Evolutionary conservation across 768 basidiomycete species (phyloP).

Genomic region (Mycena vitilis): DNA sequence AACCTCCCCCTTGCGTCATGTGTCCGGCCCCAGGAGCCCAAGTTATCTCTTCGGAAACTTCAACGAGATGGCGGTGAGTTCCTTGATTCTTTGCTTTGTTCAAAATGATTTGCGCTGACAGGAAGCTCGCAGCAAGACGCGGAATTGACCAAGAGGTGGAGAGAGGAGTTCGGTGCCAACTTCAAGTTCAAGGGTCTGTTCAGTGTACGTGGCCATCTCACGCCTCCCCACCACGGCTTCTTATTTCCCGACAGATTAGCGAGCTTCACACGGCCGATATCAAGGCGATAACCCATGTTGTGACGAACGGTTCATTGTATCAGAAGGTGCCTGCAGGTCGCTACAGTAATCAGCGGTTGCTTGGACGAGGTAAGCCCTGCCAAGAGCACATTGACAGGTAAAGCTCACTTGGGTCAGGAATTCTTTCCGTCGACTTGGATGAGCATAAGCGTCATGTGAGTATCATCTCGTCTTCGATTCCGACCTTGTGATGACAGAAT

Average conservation of each 20-base stretch:
- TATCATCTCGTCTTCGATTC: no score
- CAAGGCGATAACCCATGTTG: neutral
- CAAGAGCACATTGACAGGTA: no score
- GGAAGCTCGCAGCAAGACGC: neutral
- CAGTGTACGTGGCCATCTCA: neutral
- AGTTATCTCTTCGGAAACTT: neutral
- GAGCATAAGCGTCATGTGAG: neutral
- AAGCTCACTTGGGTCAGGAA: no score
- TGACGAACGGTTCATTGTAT: neutral
- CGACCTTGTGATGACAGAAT: no score
- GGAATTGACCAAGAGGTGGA: neutral
- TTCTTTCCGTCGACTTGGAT: neutral
- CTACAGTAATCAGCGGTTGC: no score
- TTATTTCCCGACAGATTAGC: neutral
- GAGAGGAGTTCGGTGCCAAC: constrained; percentile 5
- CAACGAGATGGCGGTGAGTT: constrained; percentile 35
- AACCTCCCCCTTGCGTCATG: constrained; percentile 12
- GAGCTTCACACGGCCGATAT: neutral
- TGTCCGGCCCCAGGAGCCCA: constrained; percentile 5
- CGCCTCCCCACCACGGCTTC: no score
- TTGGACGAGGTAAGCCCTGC: no score
- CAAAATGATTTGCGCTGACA: no score
- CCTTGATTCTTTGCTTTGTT: no score
- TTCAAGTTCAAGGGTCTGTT: constrained; percentile 15
- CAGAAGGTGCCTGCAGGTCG: neutral